Evolutionary conservation across 441 rosid genomes (phyloP), one percentile per base, ranked within the genome.

Genomic region (Populus trichocarpa): DNA sequence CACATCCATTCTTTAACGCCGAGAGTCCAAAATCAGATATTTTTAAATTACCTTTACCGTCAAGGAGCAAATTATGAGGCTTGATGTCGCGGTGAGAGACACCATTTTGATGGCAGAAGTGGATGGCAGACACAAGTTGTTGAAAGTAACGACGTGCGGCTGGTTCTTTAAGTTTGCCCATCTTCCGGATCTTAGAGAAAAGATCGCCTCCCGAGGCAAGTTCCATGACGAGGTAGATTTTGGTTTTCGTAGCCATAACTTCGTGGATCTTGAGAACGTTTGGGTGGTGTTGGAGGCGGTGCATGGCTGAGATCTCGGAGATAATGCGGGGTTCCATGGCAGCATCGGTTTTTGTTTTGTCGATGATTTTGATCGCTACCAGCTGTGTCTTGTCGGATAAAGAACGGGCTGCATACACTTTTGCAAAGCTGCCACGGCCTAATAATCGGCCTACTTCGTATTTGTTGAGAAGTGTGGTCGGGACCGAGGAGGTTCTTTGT

Each of bases 51-150:
- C 94, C 97, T 11, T 84, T 59, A 11, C 12, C 79, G 79, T 93
- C 97, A 13, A 95, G 84, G 59, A 95, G 87, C 2, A 93, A 87
- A 75, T 93, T 95, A 64, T 95, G 98, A 0, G 99, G 97, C 87
- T 95, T 93, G 42, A 95, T 71, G 76, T 93, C 98, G 0, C 98
- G 97, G 84, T 95, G 99, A 10, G 91, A 85, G 66, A 95, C 90
- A 9, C 97, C 98, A 74, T 85, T 89, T 10, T 87, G 85, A 78
- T 92, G 99, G 78, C 99, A 95, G 87, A 91, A 95, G 20, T 67
- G 81, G 20, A 95, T 87, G 35, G 98, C 97, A 22, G 93, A 90
- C 36, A 88, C 87, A 6, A 95, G 89, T 81, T 95, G 97, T 72
- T 92, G 95, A 78, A 95, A 89, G 73, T 87, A 92, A 3, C 90